Evolutionary conservation across 768 basidiomycete genomes (phyloP), one percentile per base, ranked within the genome.

Genomic region (Macrocybe gigantea): DNA sequence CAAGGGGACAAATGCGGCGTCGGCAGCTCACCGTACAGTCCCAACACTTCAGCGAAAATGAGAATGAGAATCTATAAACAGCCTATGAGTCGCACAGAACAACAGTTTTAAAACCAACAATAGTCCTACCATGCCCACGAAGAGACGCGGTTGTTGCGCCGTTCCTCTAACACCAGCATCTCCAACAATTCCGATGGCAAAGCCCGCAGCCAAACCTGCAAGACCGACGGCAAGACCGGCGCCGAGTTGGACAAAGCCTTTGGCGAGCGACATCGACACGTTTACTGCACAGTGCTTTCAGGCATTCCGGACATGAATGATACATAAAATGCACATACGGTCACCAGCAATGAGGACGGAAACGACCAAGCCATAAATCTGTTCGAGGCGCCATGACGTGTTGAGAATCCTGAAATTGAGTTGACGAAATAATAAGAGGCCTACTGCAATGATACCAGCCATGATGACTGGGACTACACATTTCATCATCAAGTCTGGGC

Each of bases 371-470:
- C 96, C 96, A 70, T 99, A 97, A 58, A 91, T 93, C 93, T 91
- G 56, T 15, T 30, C 32, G 34, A 3, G 45, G 12, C 33, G 35
- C 49, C 33, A 5, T 49, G 29, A 13, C 34, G 31, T n/a, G 8
- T 31, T 50, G 33, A 50, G 38, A 9, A 3, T 10, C 7, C 7
- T 11, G 33, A 6, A n/a, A 30, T 13, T 11, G 6, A 44, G 43
- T 22, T 22, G 4, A 22, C 22, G 22, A 22, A 22, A 38, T 29
- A 38, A 39, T 12, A n/a, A 44, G 29, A 37, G 33, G 83, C 92
- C 56, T 57, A 98, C 95, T 66, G 90, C 95, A 72, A 98, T 96
- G 74, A 98, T 98, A 93, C 95, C 95, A 78, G 95, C 95, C 95
- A 98, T 97, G 70, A 99, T 88, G 66, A 97, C 93, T 40, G 94